Conservation (phyloP, 176 grass and related monocot genomes). For the Oryza australiensis region DNA sequence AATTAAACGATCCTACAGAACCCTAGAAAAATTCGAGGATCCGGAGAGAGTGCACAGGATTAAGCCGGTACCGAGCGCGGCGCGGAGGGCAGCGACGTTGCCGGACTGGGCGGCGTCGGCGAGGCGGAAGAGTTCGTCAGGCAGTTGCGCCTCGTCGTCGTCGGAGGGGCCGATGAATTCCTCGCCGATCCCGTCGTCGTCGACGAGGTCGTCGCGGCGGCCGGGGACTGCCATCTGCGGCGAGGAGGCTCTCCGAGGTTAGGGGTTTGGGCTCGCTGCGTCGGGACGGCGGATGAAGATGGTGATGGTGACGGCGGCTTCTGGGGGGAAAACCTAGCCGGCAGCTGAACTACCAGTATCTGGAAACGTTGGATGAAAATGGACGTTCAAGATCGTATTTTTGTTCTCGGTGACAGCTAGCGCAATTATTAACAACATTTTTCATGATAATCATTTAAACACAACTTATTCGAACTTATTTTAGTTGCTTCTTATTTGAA, state of each 20-base stretch:
- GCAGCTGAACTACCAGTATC: background rate
- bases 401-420: background rate
- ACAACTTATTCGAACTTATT: too few relatives aligned
- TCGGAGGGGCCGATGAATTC: conserved; percentile 30
- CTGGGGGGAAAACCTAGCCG: background rate
- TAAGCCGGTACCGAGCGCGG: conserved; percentile 57
- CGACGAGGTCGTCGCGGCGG: conserved; percentile 35
- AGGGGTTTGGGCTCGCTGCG: conserved; percentile 3
- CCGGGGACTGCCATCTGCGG: conserved; percentile 50
- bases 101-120: conserved; percentile 74
- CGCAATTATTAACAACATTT: background rate
- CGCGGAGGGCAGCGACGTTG: conserved; percentile 54
- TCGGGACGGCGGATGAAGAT: background rate
- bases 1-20: conserved; percentile 2
- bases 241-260: background rate
- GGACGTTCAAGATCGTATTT: background rate
- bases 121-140: conserved; percentile 75
- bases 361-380: background rate
- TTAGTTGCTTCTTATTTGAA: background rate
- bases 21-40: conserved; percentile 5
- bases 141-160: conserved; percentile 58
- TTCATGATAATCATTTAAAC: background rate
- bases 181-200: conserved; percentile 44
- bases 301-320: conserved; percentile 13
- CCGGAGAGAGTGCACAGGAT: background rate